Evolutionary conservation across 805 yeast species (phyloP).

Genomic region (Candida bentonensis): DNA sequence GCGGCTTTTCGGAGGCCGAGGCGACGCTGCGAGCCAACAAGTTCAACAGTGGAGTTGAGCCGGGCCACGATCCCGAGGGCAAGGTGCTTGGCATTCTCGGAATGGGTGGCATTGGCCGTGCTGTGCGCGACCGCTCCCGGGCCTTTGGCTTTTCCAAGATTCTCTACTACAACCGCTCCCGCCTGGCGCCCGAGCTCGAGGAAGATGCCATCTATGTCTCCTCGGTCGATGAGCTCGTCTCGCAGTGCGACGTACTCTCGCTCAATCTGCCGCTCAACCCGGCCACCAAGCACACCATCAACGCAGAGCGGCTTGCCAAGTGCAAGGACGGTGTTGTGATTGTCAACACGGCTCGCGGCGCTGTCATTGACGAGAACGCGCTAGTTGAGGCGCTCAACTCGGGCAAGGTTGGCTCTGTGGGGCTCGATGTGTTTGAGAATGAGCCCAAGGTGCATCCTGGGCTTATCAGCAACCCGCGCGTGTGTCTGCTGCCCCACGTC

Average conservation of each 20-base stretch:
- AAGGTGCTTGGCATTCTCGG: constrained; percentile 45
- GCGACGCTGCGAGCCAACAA: constrained; percentile 29
- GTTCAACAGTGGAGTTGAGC: constrained; percentile 30
- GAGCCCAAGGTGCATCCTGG: constrained; percentile 42
- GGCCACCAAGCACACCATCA: constrained; percentile 36
- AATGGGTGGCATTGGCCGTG: constrained; percentile 50
- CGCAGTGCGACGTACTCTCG: constrained; percentile 34
- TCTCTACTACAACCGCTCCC: constrained; percentile 38
- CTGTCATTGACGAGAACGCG: constrained; percentile 41
- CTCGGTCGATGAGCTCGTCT: constrained; percentile 32
- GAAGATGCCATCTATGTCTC: constrained; percentile 30
- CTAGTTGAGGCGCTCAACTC: constrained; percentile 31
- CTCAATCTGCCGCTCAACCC: constrained; percentile 39
- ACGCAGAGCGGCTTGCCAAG: constrained; percentile 29
- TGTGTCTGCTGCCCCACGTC: constrained; percentile 44
- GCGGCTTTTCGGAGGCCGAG: constrained; percentile 34
- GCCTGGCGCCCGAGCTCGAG: constrained; percentile 34
- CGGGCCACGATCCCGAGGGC: constrained; percentile 37
- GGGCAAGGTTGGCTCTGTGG: constrained; percentile 39
- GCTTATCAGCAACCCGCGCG: constrained; percentile 30
- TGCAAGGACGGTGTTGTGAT: constrained; percentile 41
- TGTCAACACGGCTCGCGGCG: constrained; percentile 50
- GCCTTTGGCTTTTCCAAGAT: constrained; percentile 38
- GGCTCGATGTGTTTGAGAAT: constrained; percentile 45
- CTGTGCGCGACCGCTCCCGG: constrained; percentile 34